Base-by-base conservation (phyloP, 495 filamentous ascomycete species). In the Umbilicaria muhlenbergii region DNA sequence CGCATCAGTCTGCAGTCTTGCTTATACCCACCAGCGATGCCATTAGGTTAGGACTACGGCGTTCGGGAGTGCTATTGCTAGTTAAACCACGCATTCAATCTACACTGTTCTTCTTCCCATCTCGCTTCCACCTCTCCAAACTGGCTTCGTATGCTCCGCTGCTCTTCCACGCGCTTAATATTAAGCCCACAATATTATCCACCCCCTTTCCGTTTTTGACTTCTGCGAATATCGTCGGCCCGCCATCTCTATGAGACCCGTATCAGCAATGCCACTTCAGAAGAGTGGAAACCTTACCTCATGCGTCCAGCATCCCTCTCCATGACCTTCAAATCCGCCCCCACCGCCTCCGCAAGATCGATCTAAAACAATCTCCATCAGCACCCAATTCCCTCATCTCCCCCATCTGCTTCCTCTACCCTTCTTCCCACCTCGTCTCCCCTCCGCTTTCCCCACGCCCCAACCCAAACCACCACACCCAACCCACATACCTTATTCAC, bases 401-500 rank as follows among this genome's bases (percentile, higher is more conserved):
- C 38, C 19, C 19, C 38, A 37, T 37, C 17, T 11, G 6, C 35
- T 11, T 37, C 35, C 14, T 28, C 24, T 10, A 6, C 24, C 24
- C 24, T 6, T 28, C 24, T 6, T 28, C 24, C 24, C 24, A 6
- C 46, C 80, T 94, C 94, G 71, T 83, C 88, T 41, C 81, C 63
- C 33, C 86, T 77, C 66, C 94, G 87, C 37, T 86, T 65, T 62
- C 94, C 88, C 88, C 94, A 94, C 12, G 94, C 85, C 88, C 88
- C 94, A 94, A 12, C 94, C 86, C 94, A 88, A 2, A 87, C 88
- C 15, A 88, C 88, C 15, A 95, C 78, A 34, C 79, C 72, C 64
- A 88, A 87, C 51, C 94, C 62, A 60, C 94, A 87, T 32, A 83
- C 88, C 77, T 98, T 98, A 57, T 98, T 98, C 8, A 98, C 81